Evolutionary conservation across 1,284 basidiomycete genomes (phyloP).

Genomic region (Microbotryum silenes-acaulis): DNA sequence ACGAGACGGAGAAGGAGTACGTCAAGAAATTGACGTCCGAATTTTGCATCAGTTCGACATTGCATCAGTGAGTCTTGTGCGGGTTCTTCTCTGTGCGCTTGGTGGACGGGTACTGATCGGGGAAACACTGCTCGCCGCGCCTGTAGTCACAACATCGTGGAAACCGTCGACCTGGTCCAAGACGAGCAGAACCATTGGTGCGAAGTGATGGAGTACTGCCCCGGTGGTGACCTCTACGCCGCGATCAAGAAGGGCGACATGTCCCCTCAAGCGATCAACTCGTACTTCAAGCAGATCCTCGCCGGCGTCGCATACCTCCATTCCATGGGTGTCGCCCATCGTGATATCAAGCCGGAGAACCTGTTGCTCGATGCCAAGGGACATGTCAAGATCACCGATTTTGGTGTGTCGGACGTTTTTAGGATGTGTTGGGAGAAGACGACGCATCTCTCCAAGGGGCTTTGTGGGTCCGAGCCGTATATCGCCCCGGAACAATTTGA

Average conservation of each 20-base stretch:
- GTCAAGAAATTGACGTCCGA: constrained; percentile 99
- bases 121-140: neutral
- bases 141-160: constrained; percentile 71
- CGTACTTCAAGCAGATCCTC: constrained; percentile 95
- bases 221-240: constrained; percentile 91
- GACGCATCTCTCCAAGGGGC: constrained; percentile 90
- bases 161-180: constrained; percentile 97
- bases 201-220: constrained; percentile 99
- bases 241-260: constrained; percentile 97
- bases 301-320: constrained; percentile 83
- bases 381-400: constrained; percentile 98
- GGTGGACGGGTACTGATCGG: neutral
- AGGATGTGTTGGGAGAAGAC: constrained; percentile 96
- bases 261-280: constrained; percentile 89
- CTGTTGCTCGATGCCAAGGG: constrained; percentile 86
- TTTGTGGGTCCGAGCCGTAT: constrained; percentile 96
- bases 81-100: neutral
- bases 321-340: constrained; percentile 91
- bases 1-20: constrained; percentile 98
- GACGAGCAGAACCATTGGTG: constrained; percentile 96
- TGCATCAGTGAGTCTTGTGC: constrained; percentile 57
- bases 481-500: constrained; percentile 97
- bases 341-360: constrained; percentile 98
- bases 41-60: constrained; percentile 96
- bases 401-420: constrained; percentile 96